Base-by-base conservation (phyloP, 2,329 filamentous ascomycete genomes). In the Aspergillus sp. region DNA sequence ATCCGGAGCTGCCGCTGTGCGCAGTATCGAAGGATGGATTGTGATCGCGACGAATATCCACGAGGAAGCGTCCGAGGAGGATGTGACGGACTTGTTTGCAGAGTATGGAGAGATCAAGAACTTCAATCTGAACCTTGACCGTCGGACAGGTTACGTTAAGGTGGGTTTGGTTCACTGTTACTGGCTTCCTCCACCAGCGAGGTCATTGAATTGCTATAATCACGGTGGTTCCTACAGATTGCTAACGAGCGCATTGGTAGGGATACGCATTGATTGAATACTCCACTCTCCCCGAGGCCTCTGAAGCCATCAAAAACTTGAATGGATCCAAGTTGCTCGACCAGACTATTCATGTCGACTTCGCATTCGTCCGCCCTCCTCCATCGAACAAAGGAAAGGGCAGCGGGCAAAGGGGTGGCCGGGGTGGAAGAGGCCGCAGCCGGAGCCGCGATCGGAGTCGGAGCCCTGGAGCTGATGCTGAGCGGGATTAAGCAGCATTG, bases 1-100 rank as follows among this genome's bases (percentile, higher is more conserved):
- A 25, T 62, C 72, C 17, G 73, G 71, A 53, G 75, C 77, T 21
- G 76, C 78, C 72, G 84, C 84, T 7, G 84, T 87, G 43, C 83
- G 84, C 67, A 85, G 81, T 62, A 87, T 87, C 61, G 84, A 87
- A 67, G 84, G 84, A 58, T 87, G 84, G 84, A 87, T 87, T 66
- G 77, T 87, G 56, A 79, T 86, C n/a, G 83, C 79, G 50, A 85
- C 83, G n/a, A 87, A 87, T 59, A 82, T 87, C 32, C 84, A 87
- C 61, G 84, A 87, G 65, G 84, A 87, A 66, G 82, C 84, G 9
- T 81, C 78, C n/a, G 84, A 87, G 66, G 84, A 87, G 69, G 84
- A 87, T 57, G 70, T 87, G 21, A 82, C 81, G 49, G 84, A 87
- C 60, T 69, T 86, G 62, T 87, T 87, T 66, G 83, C 81, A 54